Evolutionary conservation across 306 rosid species (phyloP).

Genomic region (Dalbergia cultrata): DNA sequence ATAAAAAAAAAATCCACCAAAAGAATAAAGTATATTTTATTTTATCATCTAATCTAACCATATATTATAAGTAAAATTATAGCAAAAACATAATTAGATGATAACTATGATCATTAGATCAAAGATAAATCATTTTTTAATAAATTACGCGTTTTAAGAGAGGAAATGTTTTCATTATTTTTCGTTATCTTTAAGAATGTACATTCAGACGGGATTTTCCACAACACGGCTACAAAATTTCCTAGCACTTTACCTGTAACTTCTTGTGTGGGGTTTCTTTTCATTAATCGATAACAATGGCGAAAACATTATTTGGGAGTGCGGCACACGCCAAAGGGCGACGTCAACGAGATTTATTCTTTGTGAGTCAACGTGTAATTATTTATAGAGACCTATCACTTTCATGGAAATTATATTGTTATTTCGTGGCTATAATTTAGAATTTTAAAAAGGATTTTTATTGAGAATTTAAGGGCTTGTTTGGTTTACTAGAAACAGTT

Average conservation of each 20-base stretch:
- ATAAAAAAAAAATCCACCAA: too few relatives aligned
- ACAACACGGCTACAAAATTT: not conserved
- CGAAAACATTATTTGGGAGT: not conserved
- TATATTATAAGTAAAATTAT: too few relatives aligned
- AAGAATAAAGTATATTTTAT: too few relatives aligned
- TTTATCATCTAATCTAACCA: too few relatives aligned
- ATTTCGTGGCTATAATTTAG: not conserved
- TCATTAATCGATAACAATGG: not conserved
- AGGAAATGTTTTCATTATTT: too few relatives aligned
- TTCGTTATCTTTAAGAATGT: not conserved
- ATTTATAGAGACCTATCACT: not conserved
- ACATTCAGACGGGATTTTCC: not conserved
- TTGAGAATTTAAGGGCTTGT: too few relatives aligned
- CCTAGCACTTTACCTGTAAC: constrained; percentile 12
- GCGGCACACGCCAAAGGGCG: not conserved
- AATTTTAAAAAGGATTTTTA: not conserved
- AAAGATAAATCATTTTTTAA: too few relatives aligned
- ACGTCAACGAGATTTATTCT: not conserved
- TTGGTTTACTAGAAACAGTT: too few relatives aligned
- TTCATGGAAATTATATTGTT: not conserved
- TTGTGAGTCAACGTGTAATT: not conserved
- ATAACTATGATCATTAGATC: too few relatives aligned
- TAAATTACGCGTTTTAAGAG: too few relatives aligned
- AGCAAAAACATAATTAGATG: too few relatives aligned
- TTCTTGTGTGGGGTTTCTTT: not conserved